Conservation (phyloP, 352 stramenopile genomes). For the Globisporangium sylvaticum region DNA sequence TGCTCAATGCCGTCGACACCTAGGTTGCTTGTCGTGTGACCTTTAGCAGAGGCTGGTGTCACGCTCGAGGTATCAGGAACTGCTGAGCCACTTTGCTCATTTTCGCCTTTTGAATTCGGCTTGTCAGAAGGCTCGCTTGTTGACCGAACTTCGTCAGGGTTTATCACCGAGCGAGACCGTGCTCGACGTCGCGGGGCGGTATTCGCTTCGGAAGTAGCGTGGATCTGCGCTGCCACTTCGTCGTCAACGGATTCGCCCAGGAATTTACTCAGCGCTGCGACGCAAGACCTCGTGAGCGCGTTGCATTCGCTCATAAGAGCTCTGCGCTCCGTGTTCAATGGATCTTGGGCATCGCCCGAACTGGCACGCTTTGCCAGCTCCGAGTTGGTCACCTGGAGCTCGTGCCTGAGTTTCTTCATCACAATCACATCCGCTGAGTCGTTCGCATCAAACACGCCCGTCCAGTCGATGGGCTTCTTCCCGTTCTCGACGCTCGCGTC, state of each 20-base stretch:
- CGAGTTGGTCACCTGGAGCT: conserved; percentile 51
- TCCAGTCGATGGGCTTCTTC: conserved; percentile 23
- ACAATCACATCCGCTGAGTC: conserved; percentile 53
- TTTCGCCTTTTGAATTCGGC: background rate
- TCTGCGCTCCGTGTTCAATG: conserved; percentile 28
- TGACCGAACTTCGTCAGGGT: background rate
- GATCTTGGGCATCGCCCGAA: background rate
- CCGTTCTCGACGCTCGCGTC: conserved; percentile 1
- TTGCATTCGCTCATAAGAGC: conserved; percentile 61
- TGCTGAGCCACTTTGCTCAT: background rate
- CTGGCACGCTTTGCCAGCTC: conserved; percentile 29
- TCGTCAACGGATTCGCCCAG: conserved; percentile 26
- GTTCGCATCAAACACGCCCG: conserved; percentile 31
- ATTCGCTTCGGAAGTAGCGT: background rate
- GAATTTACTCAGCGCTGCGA: conserved; percentile 60
- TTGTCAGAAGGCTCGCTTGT: background rate
- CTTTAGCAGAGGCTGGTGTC: background rate
- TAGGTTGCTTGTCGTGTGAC: background rate
- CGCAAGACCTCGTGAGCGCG: conserved; percentile 53
- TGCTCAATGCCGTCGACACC: background rate
- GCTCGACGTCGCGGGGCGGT: conserved; percentile 5
- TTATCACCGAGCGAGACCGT: conserved; percentile 10
- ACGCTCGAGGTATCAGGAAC: background rate
- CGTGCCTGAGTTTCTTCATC: conserved; percentile 72
- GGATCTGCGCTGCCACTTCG: background rate